phyloP scores from a whole-genome alignment of 768 basidiomycete genomes.

The Lactarius quietus region DNA sequence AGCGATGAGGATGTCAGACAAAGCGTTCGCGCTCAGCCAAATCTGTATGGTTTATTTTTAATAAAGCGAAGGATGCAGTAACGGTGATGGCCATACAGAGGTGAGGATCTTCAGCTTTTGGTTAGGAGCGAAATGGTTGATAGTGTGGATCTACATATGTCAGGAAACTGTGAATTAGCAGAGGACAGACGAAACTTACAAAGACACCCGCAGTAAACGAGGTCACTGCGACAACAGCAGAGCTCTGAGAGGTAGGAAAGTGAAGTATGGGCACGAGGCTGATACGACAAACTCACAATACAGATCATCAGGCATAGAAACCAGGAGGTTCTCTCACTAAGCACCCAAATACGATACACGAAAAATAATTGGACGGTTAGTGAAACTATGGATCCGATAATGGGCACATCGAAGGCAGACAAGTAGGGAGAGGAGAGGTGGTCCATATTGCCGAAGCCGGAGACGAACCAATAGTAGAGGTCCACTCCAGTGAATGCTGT shows the following conservation, averaged over 20 bases:
- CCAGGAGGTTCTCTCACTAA: background rate
- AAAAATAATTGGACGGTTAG: constrained; percentile 11
- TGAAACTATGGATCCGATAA: constrained; percentile 7
- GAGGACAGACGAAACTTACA: background rate
- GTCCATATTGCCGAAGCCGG: constrained; percentile 28
- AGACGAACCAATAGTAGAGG: constrained; percentile 14
- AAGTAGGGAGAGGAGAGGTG: constrained; percentile 26
- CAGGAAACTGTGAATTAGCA: background rate
- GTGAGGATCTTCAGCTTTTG: background rate
- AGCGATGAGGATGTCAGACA: constrained; percentile 13
- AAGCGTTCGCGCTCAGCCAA: constrained; percentile 12
- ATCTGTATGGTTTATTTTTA: background rate
- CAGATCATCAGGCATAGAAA: constrained; percentile 1
- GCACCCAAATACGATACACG: constrained; percentile 16
- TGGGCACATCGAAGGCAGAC: constrained; percentile 28
- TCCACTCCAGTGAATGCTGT: constrained; percentile 6
- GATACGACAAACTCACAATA: background rate
- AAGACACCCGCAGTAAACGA: background rate
- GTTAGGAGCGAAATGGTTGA: background rate
- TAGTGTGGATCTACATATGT: background rate
- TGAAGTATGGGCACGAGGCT: background rate
- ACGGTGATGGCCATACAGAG: background rate
- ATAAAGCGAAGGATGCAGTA: too few species aligned
- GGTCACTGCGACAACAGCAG: background rate
- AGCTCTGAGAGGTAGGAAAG: background rate